These are phyloP conservation scores for Skeletonema tropicum DNA, from an alignment of 108 stramenopile species.

Conservation along the genomic window DNA sequence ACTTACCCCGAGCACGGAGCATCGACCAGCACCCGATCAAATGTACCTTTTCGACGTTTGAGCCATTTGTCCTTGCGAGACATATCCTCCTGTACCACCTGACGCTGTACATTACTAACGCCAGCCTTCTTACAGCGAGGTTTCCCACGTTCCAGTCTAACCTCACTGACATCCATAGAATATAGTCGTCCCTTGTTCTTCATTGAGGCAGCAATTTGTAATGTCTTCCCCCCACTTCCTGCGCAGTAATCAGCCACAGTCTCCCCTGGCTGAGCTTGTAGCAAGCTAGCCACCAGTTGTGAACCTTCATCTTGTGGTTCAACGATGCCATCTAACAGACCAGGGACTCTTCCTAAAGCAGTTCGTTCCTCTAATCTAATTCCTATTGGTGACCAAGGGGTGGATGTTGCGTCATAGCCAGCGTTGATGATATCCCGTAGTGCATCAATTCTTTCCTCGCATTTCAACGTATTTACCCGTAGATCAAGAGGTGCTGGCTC, in stretches of 20 bases:
- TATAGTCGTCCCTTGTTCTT: constrained; percentile 4
- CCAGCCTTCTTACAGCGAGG: constrained; percentile 27
- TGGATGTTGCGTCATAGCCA: constrained; percentile 7
- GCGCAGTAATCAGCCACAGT: constrained; percentile 32
- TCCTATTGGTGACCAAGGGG: constrained; percentile 8
- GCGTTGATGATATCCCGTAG: background rate
- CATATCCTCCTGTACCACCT: background rate
- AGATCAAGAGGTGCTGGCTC: constrained; percentile 11
- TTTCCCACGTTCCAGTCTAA: constrained; percentile 10
- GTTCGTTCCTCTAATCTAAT: constrained; percentile 7
- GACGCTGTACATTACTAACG: background rate
- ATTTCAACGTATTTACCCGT: constrained; percentile 9
- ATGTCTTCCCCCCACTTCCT: constrained; percentile 35
- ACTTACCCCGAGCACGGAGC: constrained; percentile 30
- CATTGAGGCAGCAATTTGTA: constrained; percentile 20
- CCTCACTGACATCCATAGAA: constrained; percentile 25
- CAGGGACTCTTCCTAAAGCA: constrained; percentile 7
- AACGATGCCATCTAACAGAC: constrained; percentile 23
- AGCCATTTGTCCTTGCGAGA: background rate
- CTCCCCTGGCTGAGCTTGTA: constrained; percentile 16
- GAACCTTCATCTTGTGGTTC: constrained; percentile 39
- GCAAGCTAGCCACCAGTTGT: constrained; percentile 17
- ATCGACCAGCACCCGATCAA: constrained; percentile 34
- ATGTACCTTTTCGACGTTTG: background rate
- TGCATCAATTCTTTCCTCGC: background rate